phyloP scores from a whole-genome alignment of 805 yeast genomes.

The Sugiyamaella chiloensis region DNA sequence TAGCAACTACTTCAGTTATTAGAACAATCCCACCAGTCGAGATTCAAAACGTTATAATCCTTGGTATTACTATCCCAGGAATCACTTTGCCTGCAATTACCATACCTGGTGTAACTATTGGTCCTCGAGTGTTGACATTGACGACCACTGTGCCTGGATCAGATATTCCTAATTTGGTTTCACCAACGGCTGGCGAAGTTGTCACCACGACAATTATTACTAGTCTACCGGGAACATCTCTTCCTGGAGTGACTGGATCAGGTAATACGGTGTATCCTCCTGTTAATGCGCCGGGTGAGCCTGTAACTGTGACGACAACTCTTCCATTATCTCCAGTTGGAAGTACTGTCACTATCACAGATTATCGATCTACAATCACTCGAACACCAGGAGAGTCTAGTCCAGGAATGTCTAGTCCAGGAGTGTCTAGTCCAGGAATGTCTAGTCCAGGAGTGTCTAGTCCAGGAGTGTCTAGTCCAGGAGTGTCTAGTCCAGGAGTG shows the following conservation, averaged over 20 bases:
- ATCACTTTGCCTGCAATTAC: conserved; percentile 18
- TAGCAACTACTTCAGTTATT: neutral
- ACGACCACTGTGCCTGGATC: neutral
- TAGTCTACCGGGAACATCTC: conserved; percentile 1
- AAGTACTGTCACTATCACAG: neutral
- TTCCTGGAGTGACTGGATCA: neutral
- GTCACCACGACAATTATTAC: conserved; percentile 1
- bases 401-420: neutral
- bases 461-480: neutral
- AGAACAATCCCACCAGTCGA: neutral
- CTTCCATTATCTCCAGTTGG: neutral
- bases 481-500: neutral
- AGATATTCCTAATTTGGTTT: neutral
- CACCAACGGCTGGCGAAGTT: neutral
- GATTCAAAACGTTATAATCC: neutral
- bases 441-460: neutral
- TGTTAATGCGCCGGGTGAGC: neutral
- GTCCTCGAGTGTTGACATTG: conserved; percentile 7
- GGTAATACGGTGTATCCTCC: neutral
- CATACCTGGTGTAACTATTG: conserved; percentile 9
- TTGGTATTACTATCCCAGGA: conserved; percentile 20
- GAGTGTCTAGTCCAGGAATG: neutral
- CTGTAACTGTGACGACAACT: neutral
- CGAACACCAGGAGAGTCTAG: neutral
- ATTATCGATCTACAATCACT: neutral